phyloP scores from a whole-genome alignment of 192 early-diverging fungal species.

The Entomortierella lignicola region DNA sequence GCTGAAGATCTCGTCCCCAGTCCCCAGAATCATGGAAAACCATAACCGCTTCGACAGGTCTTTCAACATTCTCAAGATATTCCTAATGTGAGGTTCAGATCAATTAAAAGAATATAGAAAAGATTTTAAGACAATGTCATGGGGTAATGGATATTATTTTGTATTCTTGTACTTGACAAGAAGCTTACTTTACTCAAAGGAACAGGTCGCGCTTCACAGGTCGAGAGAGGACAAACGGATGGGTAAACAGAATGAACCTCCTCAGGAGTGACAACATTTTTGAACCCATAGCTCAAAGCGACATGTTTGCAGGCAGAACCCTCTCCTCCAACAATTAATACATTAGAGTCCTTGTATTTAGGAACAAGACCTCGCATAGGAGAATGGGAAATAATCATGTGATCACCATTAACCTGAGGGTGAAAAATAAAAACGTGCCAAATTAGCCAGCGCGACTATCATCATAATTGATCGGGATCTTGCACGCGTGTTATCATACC shows the following conservation, averaged over 20 bases:
- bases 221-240: slow-evolving; percentile 55
- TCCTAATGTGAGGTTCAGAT: slow-evolving; percentile 12
- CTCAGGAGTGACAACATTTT: slow-evolving; percentile 66
- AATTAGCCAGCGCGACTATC: no score
- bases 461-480: neutral
- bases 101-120: no score
- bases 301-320: slow-evolving; percentile 69
- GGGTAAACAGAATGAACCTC: slow-evolving; percentile 72
- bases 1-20: slow-evolving; percentile 89
- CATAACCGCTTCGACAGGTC: slow-evolving; percentile 77
- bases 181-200: slow-evolving; percentile 13
- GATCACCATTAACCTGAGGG: slow-evolving; percentile 63
- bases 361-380: slow-evolving; percentile 80
- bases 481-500: slow-evolving; percentile 22
- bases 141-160: neutral
- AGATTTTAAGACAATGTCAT: no score
- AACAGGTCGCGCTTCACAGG: slow-evolving; percentile 13
- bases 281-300: slow-evolving; percentile 73
- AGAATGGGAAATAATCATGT: slow-evolving; percentile 87
- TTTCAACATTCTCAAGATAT: slow-evolving; percentile 53
- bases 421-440: neutral
- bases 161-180: neutral
- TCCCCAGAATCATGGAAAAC: slow-evolving; percentile 90
- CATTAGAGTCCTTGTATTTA: slow-evolving; percentile 69
- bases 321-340: slow-evolving; percentile 82